Evolutionary conservation across 257 asterid species (phyloP), one percentile per base, ranked within the genome.

Genomic region (Nicotiana benthamiana): DNA sequence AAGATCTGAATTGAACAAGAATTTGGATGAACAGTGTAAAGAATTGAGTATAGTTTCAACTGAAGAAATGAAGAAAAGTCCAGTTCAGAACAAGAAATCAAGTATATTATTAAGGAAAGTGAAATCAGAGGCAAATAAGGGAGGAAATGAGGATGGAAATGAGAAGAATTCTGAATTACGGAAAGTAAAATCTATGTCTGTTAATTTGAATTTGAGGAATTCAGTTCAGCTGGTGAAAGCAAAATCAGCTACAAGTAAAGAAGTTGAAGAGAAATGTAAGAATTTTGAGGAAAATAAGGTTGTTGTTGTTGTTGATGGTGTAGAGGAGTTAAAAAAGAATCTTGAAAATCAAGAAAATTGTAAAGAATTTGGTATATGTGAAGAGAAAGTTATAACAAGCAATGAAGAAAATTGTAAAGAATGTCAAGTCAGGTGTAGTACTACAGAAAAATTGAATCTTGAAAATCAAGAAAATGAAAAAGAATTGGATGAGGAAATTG

Each of bases 1-100:
- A 80, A 90, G 90, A 89, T 92, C 97, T 82, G 94, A 90, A 79
- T 24, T 81, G 87, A 62, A 51, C 70, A 90, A 84, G 81, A 86
- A 83, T 84, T 66, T 80, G 53, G 92, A 89, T 61, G 89, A 83
- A 17, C 79, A 80, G 61, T 75, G 79, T 28, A 86, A 60, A 26
- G 90, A 90, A 79, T 75, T 66, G 81, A 82, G 82, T 70, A 63
- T 86, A 40, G 66, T 18, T 40, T 40, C 48, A 40, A 2, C 48
- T 57, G 90, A 87, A 76, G 90, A 80, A 79, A 83, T 81, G 78
- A 87, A 80, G 89, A 89, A 52, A 74, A 90, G 86, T 75, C 90
- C 94, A 43, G 26, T 67, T 83, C 75, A 76, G 68, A 56, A 62
- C 75, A 85, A 83, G 88, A 90, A 86, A 77, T 40, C 48, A 40